Base-by-base conservation (phyloP, 2,329 filamentous ascomycete genomes). In the Botrytis fabae region DNA sequence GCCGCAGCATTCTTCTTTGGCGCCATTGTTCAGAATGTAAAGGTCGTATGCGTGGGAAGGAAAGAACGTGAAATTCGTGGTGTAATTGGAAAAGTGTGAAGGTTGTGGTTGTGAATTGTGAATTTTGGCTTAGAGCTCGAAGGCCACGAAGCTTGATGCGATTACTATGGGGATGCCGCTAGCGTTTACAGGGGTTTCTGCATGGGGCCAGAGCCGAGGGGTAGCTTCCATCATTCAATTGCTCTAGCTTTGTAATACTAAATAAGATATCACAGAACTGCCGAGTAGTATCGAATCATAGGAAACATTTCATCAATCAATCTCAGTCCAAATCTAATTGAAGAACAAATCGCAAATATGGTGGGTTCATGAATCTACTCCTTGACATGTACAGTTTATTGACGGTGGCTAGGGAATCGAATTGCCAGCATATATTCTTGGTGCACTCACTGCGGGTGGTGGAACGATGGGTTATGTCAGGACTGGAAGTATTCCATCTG, bases 381-480 rank as follows among this genome's bases (percentile, higher is more conserved):
- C 20, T 38, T 60, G 22, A 60, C 4, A 32, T 51, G 25, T 44
- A 38, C 25, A 46, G 10, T 54, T 8, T 46, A 71, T 71, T 75
- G 40, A 75, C 69, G 70, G n/a, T 40, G 46, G 10, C 32, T 61
- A 80, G 79, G 81, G 80, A 75, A 83, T 87, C 76, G 84, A 86
- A 78, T 87, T 84, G 80, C 90, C 93, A 80, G 94, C 95, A 76
- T 93, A 91, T 82, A 82, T 93, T 79, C 90, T 98, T 80, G 93
- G 92, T 75, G 86, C 90, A 76, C 86, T 98, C 74, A 98, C 95
- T 73, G 94, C 95, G 69, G 87, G 92, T 73, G 96, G 96, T 78
- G 96, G 96, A 76, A 91, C 93, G 74, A 92, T 93, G 80, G 96
- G 96, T 80, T 99, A 94, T 83, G 86, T 91, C 62, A 91, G 91